Evolutionary conservation across 2,329 filamentous ascomycete genomes (phyloP).

Genomic region (Aureobasidium sp.): DNA sequence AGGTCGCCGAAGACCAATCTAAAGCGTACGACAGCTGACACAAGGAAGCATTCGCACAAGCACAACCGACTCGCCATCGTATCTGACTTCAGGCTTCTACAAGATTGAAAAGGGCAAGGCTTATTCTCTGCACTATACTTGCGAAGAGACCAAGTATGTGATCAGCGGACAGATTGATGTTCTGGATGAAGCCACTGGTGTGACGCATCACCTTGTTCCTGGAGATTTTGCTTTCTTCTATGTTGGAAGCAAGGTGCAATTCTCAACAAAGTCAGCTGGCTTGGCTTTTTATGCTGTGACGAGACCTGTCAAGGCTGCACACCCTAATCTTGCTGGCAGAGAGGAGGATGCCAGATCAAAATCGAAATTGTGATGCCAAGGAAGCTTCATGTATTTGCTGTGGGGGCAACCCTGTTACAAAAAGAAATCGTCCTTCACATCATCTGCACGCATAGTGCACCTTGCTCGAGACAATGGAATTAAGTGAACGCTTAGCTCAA

Average conservation of each 20-base stretch:
- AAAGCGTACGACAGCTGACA: not conserved
- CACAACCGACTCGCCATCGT: slow-evolving; percentile 17
- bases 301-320: slow-evolving; percentile 18
- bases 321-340: slow-evolving; percentile 19
- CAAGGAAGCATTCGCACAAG: slow-evolving; percentile 18
- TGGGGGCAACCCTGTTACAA: not conserved
- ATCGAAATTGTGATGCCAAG: not conserved
- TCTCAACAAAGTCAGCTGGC: slow-evolving; percentile 20
- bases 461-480: no score
- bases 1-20: not conserved
- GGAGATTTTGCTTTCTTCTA: slow-evolving; percentile 23
- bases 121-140: slow-evolving; percentile 17
- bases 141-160: slow-evolving; percentile 22
- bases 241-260: slow-evolving; percentile 20
- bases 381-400: not conserved
- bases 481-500: no score
- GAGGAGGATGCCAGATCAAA: slow-evolving; percentile 17
- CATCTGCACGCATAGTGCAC: not conserved
- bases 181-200: slow-evolving; percentile 21
- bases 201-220: slow-evolving; percentile 20
- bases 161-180: slow-evolving; percentile 21
- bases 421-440: not conserved
- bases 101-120: slow-evolving; percentile 20
- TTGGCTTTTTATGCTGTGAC: slow-evolving; percentile 22
- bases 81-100: slow-evolving; percentile 22